Evolutionary conservation across 352 stramenopile genomes (phyloP).

Genomic region (Phytopythium montanum): DNA sequence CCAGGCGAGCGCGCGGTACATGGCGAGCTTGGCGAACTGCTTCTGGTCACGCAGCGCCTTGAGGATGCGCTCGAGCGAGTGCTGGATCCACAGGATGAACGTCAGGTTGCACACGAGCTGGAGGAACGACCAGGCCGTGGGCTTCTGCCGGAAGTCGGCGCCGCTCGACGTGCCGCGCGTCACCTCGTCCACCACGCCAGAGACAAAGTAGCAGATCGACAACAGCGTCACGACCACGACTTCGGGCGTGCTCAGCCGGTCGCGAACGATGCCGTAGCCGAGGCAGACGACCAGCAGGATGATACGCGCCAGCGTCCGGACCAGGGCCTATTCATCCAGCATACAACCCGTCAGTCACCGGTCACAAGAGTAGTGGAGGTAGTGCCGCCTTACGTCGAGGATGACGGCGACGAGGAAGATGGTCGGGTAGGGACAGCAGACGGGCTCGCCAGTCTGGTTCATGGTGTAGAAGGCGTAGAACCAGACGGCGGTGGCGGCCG

Average conservation of each 20-base stretch:
- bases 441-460: conserved; percentile 86
- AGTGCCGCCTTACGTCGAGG: conserved; percentile 78
- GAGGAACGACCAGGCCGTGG: conserved; percentile 81
- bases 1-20: conserved; percentile 85
- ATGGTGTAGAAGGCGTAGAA: conserved; percentile 85
- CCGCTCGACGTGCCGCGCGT: conserved; percentile 77
- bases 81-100: conserved; percentile 92
- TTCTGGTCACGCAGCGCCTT: conserved; percentile 80
- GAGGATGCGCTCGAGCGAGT: conserved; percentile 81
- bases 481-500: conserved; percentile 54
- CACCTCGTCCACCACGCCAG: conserved; percentile 70
- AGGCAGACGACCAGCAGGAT: conserved; percentile 87
- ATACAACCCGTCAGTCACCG: background rate
- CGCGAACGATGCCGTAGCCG: conserved; percentile 88
- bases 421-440: conserved; percentile 87
- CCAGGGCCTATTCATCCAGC: no score
- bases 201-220: conserved; percentile 72
- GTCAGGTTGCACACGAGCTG: conserved; percentile 85
- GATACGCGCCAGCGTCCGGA: conserved; percentile 82
- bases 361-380: background rate
- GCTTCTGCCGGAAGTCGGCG: conserved; percentile 71
- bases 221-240: conserved; percentile 54
- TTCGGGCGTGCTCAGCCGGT: conserved; percentile 46
- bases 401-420: conserved; percentile 81
- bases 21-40: conserved; percentile 87